Base-by-base conservation (phyloP, 163 green algal genomes). In the Volvox carteri region DNA sequence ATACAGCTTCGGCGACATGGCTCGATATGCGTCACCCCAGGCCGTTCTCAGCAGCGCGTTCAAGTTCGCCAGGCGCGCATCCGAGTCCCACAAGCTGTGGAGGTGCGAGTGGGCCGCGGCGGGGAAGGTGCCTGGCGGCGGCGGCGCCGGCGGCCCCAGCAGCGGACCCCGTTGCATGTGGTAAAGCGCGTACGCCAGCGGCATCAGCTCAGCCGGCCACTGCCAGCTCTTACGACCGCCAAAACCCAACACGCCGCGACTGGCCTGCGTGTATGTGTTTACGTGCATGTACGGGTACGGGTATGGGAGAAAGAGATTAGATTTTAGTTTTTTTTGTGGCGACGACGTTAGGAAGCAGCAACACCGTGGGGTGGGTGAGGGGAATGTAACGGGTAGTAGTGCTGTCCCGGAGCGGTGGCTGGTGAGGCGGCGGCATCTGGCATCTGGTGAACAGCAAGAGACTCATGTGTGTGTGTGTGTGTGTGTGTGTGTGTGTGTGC, bases 101-200 rank as follows among this genome's bases (percentile, higher is more conserved):
- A 54, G 42, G 81, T 81, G 50, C 44, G 42, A 3, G 68, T 48
- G 30, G 9, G 84, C 68, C 37, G 50, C 0, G 28, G 68, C 70
- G 11, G 50, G 37, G 68, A 56, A 56, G 46, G 23, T 58, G 12
- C 52, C 52, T 25, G 67, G 83, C 50, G 84, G 70, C 81, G 58
- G 87, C 72, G 86, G 42, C 37, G 23, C 11, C 0, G 78, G 50
- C 33, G 78, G 62, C 21, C 74, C 83, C 28, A 94, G 81, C 50
- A 92, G 30, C 18, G 52, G 90, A 21, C 91, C 78, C 23, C 89
- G 89, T 60, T 87, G 79, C 54, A 93, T 75, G 48, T 93, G 90
- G 85, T 93, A 94, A 0, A 94, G 78, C 25, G 90, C 85, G n/a
- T 92, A 77, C 0, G 87, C 90, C n/a, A 94, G 87, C 2, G 90